Conservation (phyloP, 495 filamentous ascomycete species). For the Lasiosphaeria hispida region DNA sequence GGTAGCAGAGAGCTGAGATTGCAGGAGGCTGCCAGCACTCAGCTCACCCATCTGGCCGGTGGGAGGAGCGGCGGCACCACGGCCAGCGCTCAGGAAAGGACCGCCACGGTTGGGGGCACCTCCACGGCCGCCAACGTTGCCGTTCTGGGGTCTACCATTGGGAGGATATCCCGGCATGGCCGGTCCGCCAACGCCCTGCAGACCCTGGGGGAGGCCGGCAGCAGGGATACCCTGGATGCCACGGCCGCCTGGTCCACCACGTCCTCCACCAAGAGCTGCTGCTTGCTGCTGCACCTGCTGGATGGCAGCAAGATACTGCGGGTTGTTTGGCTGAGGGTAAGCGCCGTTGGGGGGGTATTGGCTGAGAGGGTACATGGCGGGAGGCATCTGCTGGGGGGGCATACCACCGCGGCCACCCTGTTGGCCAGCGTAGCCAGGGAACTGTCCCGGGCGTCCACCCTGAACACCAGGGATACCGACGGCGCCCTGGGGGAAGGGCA, state of each 20-base stretch:
- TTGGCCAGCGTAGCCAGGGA: conserved; percentile 74
- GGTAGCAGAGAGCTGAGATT: conserved; percentile 48
- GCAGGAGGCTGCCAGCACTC: conserved; percentile 42
- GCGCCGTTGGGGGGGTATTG: conserved; percentile 68
- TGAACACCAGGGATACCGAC: conserved; percentile 82
- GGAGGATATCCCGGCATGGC: conserved; percentile 66
- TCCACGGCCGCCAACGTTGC: conserved; percentile 41
- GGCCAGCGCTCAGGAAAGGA: conserved; percentile 50
- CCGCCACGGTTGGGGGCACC: conserved; percentile 35
- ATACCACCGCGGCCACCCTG: conserved; percentile 80
- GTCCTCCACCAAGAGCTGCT: conserved; percentile 61
- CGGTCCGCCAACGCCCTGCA: conserved; percentile 43
- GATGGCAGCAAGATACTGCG: conserved; percentile 60
- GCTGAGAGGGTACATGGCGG: conserved; percentile 70
- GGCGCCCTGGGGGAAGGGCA: conserved; percentile 82
- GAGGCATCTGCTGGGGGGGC: conserved; percentile 72
- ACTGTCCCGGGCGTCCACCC: conserved; percentile 78
- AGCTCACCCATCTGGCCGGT: conserved; percentile 33
- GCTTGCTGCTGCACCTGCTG: conserved; percentile 62
- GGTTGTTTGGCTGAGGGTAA: conserved; percentile 48
- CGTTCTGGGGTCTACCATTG: conserved; percentile 43
- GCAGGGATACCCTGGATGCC: conserved; percentile 70
- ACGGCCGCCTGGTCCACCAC: conserved; percentile 69
- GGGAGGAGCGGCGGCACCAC: conserved; percentile 40
- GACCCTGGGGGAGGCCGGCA: conserved; percentile 55